Evolutionary conservation across 129 eudicot species (phyloP), one percentile per base, ranked within the genome.

Genomic region (Rutidosis leptorrhynchoides): DNA sequence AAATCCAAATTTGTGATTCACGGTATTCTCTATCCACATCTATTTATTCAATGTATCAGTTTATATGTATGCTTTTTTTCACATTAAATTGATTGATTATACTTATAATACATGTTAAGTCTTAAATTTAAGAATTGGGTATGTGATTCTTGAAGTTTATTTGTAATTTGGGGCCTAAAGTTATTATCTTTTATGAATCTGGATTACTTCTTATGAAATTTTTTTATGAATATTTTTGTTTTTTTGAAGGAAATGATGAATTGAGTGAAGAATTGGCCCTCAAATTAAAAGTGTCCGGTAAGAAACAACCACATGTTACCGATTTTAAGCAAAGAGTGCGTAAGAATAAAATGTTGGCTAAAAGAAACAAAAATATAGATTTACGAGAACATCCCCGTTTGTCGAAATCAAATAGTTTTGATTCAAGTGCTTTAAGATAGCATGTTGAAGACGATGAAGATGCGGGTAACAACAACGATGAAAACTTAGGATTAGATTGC

Each of bases 301-400:
- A 23, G 19, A 52, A 24, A 23, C 60, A 48, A 83, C 3, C 9
- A 79, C 72, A 25, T 4, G 51, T 62, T 62, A 69, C 83, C 0
- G n/a, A 40, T 40, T 40, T 40, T 40, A 40, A 40, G 46, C 5
- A 40, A 10, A 40, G n/a, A 10, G n/a, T 40, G 46, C n/a, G 46
- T 40, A 77, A 70, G 43, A 85, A 72, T 78, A 85, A 85, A 70
- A 60, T 73, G 5, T 56, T 78, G 70, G 80, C 65, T 0, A 86
- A 80, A 52, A 82, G 81, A 69, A 80, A 75, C 7, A 74, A 74
- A 64, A 32, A 70, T 75, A 40, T 60, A 0, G 55, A 27, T 43
- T 24, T 40, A 30, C 45, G 55, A 21, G 58, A 66, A 23, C 65
- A 19, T 15, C 57, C 32, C 22, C 19, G 29, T 19, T 17, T 64